These are phyloP conservation scores for Ceratocystis lukuohia DNA, from an alignment of 2,329 filamentous ascomycete species.

Conservation along the genomic window DNA sequence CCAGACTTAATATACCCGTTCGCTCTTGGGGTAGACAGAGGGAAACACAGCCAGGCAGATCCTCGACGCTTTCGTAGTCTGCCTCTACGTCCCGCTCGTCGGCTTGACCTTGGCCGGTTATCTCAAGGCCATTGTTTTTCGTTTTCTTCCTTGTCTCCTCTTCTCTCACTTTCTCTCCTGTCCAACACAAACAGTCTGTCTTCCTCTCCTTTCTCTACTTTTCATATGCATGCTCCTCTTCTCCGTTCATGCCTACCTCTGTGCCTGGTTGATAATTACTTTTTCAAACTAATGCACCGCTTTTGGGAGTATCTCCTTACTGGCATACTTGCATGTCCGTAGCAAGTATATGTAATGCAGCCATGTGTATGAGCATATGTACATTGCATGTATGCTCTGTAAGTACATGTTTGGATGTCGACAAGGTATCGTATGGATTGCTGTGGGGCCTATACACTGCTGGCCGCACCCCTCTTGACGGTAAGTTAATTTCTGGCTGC, in stretches of 20 bases:
- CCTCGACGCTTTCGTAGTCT: not conserved
- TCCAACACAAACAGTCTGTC: not conserved
- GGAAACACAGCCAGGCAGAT: not conserved
- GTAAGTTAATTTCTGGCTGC: not conserved
- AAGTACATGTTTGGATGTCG: not conserved
- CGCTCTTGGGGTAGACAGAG: not conserved
- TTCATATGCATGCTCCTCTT: not conserved
- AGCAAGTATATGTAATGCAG: not conserved
- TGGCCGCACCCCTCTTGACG: not conserved
- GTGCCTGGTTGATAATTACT: not conserved
- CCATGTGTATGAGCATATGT: not conserved
- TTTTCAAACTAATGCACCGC: not conserved
- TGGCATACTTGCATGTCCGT: not conserved
- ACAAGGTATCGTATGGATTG: not conserved
- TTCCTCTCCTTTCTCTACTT: not conserved
- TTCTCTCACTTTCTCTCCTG: not conserved
- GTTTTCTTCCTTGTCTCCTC: not conserved
- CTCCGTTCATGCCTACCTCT: not conserved
- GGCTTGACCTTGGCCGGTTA: not conserved
- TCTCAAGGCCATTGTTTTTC: not conserved
- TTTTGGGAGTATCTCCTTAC: not conserved
- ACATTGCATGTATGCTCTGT: not conserved
- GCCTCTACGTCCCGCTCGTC: not conserved
- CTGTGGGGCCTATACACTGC: not conserved
- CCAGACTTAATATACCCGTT: not conserved